Conservation (phyloP, 208 protist genomes). For the Acanthamoeba royreba region DNA sequence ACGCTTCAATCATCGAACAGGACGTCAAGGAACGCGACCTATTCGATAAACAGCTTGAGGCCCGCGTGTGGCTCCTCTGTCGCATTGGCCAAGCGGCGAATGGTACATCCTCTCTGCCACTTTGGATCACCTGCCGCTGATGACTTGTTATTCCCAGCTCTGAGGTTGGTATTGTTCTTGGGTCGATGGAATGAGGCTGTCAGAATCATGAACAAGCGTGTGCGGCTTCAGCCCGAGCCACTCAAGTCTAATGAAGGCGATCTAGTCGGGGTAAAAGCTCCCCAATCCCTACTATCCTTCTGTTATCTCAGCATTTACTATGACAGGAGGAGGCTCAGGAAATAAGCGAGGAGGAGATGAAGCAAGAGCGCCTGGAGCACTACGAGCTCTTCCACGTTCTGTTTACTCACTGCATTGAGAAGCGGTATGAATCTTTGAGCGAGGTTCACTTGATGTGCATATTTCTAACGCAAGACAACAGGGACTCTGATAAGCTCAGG, state of each 20-base stretch:
- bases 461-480: background rate
- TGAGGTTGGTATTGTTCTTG: background rate
- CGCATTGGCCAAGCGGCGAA: background rate
- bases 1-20: background rate
- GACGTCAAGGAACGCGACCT: background rate
- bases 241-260: background rate
- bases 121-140: too few relatives aligned
- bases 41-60: background rate
- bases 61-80: constrained; percentile 14
- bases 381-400: constrained; percentile 36
- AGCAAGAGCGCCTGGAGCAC: background rate
- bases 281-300: background rate
- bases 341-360: background rate
- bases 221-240: background rate
- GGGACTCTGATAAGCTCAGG: background rate
- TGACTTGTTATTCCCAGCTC: too few relatives aligned
- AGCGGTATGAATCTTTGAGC: background rate
- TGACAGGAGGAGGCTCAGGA: background rate
- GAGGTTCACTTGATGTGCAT: background rate
- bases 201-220: constrained; percentile 2
- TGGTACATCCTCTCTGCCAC: background rate
- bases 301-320: background rate
- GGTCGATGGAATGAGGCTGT: background rate
- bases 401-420: constrained; percentile 14
- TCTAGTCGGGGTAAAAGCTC: background rate